phyloP scores from a whole-genome alignment of 2,329 filamentous ascomycete genomes.

The Penicillium vulpinum region DNA sequence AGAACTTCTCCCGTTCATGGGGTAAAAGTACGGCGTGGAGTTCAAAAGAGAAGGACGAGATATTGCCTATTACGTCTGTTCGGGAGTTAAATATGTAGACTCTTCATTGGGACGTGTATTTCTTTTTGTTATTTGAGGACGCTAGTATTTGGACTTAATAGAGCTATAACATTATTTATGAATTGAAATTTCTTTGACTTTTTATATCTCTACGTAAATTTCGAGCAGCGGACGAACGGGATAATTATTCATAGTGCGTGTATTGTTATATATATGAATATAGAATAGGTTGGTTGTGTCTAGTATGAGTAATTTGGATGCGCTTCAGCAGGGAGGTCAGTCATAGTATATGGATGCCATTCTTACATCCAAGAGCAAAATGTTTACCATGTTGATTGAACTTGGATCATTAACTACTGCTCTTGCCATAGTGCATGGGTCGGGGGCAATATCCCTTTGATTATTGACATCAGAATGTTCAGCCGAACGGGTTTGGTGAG shows the following conservation, averaged over 20 bases:
- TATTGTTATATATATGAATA: neutral
- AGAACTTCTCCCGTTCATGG: constrained; percentile 26
- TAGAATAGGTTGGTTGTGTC: neutral
- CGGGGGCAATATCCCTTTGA: neutral
- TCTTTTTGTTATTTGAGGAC: neutral
- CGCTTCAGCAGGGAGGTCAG: neutral
- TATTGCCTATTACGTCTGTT: neutral
- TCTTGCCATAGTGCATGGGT: neutral
- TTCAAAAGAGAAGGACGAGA: neutral
- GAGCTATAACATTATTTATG: neutral
- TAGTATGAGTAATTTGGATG: no score
- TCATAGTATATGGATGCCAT: neutral
- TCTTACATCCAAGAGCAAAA: neutral
- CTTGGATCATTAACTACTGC: neutral
- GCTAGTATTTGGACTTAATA: neutral
- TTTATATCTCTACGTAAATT: neutral
- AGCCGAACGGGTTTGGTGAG: constrained; percentile 32
- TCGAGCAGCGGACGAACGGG: neutral
- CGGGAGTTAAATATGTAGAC: neutral
- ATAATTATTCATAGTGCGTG: neutral
- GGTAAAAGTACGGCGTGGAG: constrained; percentile 1
- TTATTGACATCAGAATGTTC: constrained; percentile 1
- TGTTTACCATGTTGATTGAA: neutral
- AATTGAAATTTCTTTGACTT: neutral
- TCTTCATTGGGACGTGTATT: neutral